Percentiles rank a stretch among this genome's conserved stretches.
These are phyloP conservation scores for Colletotrichum simmondsii DNA, from an alignment of 2,329 filamentous ascomycete genomes.

Conservation along the genomic window DNA sequence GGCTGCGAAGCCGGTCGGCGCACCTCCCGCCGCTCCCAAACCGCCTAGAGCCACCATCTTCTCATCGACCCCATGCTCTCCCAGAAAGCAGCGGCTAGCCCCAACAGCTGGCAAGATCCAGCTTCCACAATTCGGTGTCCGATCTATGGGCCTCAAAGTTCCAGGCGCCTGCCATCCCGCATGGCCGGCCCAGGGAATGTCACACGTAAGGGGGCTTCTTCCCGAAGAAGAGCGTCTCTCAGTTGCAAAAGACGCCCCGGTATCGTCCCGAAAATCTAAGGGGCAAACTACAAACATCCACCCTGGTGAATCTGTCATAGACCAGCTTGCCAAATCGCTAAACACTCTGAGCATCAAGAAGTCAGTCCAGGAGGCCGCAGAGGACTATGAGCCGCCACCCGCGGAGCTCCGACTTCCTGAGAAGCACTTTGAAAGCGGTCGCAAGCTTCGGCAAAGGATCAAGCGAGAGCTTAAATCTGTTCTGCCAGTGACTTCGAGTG, in stretches of 20 bases:
- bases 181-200: slow-evolving; percentile 76
- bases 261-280: slow-evolving; percentile 60
- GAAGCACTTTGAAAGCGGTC: slow-evolving; percentile 69
- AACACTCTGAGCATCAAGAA: slow-evolving; percentile 48
- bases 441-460: slow-evolving; percentile 62
- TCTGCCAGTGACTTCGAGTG: slow-evolving; percentile 23
- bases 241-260: background rate
- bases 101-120: slow-evolving; percentile 46
- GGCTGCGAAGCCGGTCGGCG: slow-evolving; percentile 37
- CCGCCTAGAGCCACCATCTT: slow-evolving; percentile 54
- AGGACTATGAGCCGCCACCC: slow-evolving; percentile 57
- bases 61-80: slow-evolving; percentile 65
- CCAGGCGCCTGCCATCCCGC: slow-evolving; percentile 73
- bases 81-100: slow-evolving; percentile 50
- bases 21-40: slow-evolving; percentile 18
- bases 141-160: slow-evolving; percentile 63
- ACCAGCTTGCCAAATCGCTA: slow-evolving; percentile 47
- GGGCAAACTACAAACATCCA: slow-evolving; percentile 55
- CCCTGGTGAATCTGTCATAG: slow-evolving; percentile 56
- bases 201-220: slow-evolving; percentile 67
- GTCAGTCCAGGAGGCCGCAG: slow-evolving; percentile 46
- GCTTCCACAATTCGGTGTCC: slow-evolving; percentile 57
- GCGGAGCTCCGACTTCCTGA: slow-evolving; percentile 63
- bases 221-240: background rate
- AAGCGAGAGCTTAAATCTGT: slow-evolving; percentile 54